phyloP scores from a whole-genome alignment of 108 stramenopile species.

The Discostella pseudostelligera region DNA sequence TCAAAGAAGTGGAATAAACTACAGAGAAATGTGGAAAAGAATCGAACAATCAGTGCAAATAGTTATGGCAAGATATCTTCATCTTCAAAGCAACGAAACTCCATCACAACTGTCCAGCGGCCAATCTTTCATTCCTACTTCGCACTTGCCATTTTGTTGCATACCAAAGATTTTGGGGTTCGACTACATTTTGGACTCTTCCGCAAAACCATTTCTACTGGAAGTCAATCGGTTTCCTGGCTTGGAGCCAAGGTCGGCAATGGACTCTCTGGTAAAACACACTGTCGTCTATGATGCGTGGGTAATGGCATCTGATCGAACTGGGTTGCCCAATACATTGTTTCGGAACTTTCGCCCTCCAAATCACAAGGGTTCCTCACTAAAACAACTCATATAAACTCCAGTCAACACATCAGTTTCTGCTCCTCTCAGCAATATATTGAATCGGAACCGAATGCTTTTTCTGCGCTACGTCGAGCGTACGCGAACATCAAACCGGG shows the following conservation, averaged over 20 bases:
- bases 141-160: conserved; percentile 13
- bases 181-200: conserved; percentile 64
- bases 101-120: neutral
- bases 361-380: conserved; percentile 16
- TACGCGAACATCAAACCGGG: conserved; percentile 46
- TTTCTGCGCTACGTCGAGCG: conserved; percentile 43
- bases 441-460: conserved; percentile 25
- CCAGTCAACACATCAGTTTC: neutral
- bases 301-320: conserved; percentile 21
- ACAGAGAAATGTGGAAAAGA: conserved; percentile 25
- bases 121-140: neutral
- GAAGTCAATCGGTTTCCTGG: conserved; percentile 82
- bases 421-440: conserved; percentile 35
- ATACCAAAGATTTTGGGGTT: conserved; percentile 79
- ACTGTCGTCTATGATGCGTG: conserved; percentile 36
- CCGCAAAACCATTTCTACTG: conserved; percentile 56
- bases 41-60: conserved; percentile 13
- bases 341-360: conserved; percentile 8
- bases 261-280: conserved; percentile 27
- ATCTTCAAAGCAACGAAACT: conserved; percentile 2
- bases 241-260: conserved; percentile 29
- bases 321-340: conserved; percentile 5
- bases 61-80: conserved; percentile 29
- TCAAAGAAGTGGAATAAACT: too few species aligned
- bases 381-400: conserved; percentile 7